Base-by-base conservation (phyloP, 164 flowering plant species). In the Liriodendron chinense region DNA sequence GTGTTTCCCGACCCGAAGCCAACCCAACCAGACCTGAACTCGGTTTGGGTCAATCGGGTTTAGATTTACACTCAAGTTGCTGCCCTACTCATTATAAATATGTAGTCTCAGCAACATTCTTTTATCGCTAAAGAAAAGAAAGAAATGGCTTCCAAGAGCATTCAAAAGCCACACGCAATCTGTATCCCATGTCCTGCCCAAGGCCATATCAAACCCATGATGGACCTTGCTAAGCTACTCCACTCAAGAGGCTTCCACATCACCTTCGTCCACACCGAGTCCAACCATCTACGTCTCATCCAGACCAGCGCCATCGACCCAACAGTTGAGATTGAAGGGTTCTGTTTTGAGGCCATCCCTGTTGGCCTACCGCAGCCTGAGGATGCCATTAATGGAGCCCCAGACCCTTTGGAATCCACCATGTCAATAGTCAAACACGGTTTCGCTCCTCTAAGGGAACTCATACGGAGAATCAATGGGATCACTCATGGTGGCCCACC, bases 331-430 rank as follows among this genome's bases (percentile, higher is more conserved):
- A 47, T 79, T 1, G 78, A 83, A 0, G 75, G 73, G 23, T 88
- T 88, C 67, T 79, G 75, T 0, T 88, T 85, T 72, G 78, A 82
- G 6, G 70, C 86, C 43, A 85, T 88, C 24, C 84, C 87, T 1
- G 91, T 85, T 53, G 88, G 89, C 25, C 80, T 86, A 1, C 84
- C 85, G 5, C 79, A 82, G 34, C 67, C 34, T 3, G 82, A 84
- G 2, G 77, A 75, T 61, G 84, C 86, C 48, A n/a, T n/a, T n/a
- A 87, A 85, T 66, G 83, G 83, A 69, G 72, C 82, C 1, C 84
- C 86, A 1, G 20, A 81, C 10, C 79, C 85, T 0, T 80, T 82
- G 18, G 16, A 12, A 1, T 84, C 85, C 65, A 80, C 77, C 8
- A 69, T 48, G 2, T 70, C 12, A 0, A 12, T 53, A 12, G 2